Evolutionary conservation across 208 protist genomes (phyloP).

Genomic region (Leishmania amazonensis): DNA sequence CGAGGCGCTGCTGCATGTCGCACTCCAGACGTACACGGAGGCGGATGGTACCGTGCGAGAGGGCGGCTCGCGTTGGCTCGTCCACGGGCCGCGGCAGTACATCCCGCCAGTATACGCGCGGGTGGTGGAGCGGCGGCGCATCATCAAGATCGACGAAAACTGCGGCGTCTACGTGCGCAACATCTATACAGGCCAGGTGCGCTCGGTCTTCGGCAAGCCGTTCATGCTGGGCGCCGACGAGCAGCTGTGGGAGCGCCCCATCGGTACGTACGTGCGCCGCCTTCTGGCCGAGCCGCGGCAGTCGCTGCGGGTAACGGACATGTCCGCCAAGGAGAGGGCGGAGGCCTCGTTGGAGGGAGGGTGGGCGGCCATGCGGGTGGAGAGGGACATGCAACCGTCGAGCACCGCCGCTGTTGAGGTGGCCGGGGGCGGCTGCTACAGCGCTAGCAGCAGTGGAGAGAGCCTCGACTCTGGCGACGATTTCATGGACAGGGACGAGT

Average conservation of each 20-base stretch:
- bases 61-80: slow-evolving; percentile 91
- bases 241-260: slow-evolving; percentile 80
- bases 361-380: not conserved
- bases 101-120: slow-evolving; percentile 92
- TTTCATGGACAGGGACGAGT: not conserved
- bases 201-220: slow-evolving; percentile 48
- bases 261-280: slow-evolving; percentile 49
- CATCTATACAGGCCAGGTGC: slow-evolving; percentile 75
- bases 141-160: slow-evolving; percentile 93
- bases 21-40: slow-evolving; percentile 27
- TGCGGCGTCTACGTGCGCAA: slow-evolving; percentile 97
- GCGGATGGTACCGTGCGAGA: slow-evolving; percentile 12
- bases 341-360: slow-evolving; percentile 23
- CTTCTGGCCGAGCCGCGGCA: slow-evolving; percentile 52
- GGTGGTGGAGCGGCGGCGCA: slow-evolving; percentile 86
- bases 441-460: not conserved
- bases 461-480: not conserved
- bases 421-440: not conserved
- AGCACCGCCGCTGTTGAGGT: not conserved
- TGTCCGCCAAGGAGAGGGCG: slow-evolving; percentile 20
- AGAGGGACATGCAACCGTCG: not conserved
- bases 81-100: slow-evolving; percentile 92
- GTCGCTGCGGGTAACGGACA: slow-evolving; percentile 43
- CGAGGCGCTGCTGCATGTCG: slow-evolving; percentile 28
- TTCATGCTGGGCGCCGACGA: slow-evolving; percentile 76